Percentiles rank a stretch among this genome's conserved stretches.
Evolutionary conservation across 139 green algal species (phyloP).

Genomic region (Coelastrella sp.): DNA sequence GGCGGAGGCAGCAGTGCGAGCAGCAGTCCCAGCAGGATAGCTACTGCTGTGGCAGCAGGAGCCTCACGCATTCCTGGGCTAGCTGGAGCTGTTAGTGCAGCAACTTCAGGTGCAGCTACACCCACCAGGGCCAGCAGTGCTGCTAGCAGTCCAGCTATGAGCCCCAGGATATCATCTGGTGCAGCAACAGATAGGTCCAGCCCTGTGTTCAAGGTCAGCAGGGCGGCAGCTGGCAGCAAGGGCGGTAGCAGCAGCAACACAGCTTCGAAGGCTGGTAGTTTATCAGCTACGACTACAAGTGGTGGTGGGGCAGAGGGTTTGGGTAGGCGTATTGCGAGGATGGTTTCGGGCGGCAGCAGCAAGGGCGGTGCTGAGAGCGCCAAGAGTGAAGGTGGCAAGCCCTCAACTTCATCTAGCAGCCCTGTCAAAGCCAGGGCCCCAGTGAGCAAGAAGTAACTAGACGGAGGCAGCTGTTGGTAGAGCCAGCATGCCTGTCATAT

Average conservation of each 20-base stretch:
- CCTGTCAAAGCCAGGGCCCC: neutral
- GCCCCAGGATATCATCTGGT: neutral
- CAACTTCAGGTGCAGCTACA: neutral
- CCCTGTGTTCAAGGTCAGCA: neutral
- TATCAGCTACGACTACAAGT: neutral
- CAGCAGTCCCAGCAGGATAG: neutral
- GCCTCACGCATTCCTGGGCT: slow-evolving; percentile 17
- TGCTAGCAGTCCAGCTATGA: slow-evolving; percentile 5
- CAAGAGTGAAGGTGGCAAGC: neutral
- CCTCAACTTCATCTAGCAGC: neutral
- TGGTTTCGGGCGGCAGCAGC: slow-evolving; percentile 19
- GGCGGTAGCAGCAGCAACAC: neutral
- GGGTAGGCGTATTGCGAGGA: neutral
- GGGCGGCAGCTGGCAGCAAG: neutral
- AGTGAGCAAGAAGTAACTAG: neutral
- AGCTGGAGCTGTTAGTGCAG: neutral
- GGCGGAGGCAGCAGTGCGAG: neutral
- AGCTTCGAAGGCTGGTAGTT: neutral
- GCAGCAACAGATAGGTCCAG: neutral
- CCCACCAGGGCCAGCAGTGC: neutral
- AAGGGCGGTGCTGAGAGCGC: neutral
- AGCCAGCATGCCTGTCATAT: too few relatives aligned
- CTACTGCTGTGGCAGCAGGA: neutral
- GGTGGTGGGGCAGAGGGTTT: neutral
- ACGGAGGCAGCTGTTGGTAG: too few relatives aligned